Conservation (phyloP, 495 filamentous ascomycete genomes). For the Chaetomium tenue region DNA sequence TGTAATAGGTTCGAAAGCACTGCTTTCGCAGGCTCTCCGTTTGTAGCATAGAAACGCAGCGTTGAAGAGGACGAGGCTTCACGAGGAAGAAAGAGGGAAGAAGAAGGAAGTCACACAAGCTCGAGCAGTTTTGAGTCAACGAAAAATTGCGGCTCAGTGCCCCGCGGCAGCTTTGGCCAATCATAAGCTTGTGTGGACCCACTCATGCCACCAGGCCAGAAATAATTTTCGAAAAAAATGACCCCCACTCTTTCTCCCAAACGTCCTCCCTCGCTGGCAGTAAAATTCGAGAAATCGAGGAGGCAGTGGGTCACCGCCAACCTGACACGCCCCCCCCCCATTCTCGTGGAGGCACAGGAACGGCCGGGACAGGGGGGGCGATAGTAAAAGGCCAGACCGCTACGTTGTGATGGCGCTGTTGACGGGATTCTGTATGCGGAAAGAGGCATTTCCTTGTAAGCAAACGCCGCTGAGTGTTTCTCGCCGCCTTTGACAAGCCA, state of each 20-base stretch:
- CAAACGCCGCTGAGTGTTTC: not conserved
- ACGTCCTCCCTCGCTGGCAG: not conserved
- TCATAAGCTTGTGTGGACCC: not conserved
- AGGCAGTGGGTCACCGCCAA: constrained; percentile 12
- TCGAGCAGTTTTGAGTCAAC: constrained; percentile 31
- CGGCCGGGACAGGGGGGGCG: not conserved
- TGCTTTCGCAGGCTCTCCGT: constrained; percentile 59
- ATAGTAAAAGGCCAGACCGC: constrained; percentile 7
- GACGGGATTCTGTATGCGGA: not conserved
- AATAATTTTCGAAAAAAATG: not conserved
- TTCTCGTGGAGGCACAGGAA: constrained; percentile 7
- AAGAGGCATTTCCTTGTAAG: not conserved
- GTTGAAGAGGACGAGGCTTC: constrained; percentile 92
- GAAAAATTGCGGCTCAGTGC: constrained; percentile 27
- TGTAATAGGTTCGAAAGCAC: constrained; percentile 36
- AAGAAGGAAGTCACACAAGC: constrained; percentile 14
- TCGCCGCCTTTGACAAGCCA: not conserved
- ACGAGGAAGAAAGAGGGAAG: constrained; percentile 47
- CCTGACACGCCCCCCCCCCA: not conserved
- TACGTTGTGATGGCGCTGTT: not conserved
- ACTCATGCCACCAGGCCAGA: not conserved
- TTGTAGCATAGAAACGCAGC: constrained; percentile 99
- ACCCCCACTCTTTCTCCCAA: constrained; percentile 11
- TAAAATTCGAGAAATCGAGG: not conserved
- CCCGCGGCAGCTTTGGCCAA: constrained; percentile 1